Percentiles rank a stretch among this genome's conserved stretches.
phyloP scores from a whole-genome alignment of 2,329 filamentous ascomycete genomes.

The Aspergillus arachidicola region DNA sequence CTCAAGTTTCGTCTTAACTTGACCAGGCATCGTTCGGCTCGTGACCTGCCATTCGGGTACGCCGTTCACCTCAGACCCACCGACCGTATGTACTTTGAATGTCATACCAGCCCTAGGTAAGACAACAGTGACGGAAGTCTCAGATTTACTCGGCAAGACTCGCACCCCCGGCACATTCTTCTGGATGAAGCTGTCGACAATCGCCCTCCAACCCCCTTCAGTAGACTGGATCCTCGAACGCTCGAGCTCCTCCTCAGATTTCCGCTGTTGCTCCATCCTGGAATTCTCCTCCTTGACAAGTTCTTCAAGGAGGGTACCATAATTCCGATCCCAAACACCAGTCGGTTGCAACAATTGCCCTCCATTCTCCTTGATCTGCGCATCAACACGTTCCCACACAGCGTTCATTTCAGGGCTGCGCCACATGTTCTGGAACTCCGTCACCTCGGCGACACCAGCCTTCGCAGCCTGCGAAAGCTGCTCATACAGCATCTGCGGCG shows the following conservation, averaged over 20 bases:
- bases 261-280: constrained; percentile 28
- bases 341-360: constrained; percentile 41
- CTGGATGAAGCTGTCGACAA: constrained; percentile 36
- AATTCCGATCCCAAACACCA: constrained; percentile 46
- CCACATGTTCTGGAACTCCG: constrained; percentile 44
- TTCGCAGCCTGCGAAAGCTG: constrained; percentile 39
- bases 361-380: constrained; percentile 38
- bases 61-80: constrained; percentile 18
- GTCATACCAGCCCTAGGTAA: constrained; percentile 37
- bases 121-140: constrained; percentile 29
- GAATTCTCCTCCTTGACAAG: constrained; percentile 32
- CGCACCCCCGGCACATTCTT: constrained; percentile 33
- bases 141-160: constrained; percentile 26
- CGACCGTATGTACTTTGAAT: constrained; percentile 35
- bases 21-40: constrained; percentile 26
- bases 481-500: constrained; percentile 39
- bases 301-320: constrained; percentile 36
- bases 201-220: constrained; percentile 35
- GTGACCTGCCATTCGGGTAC: constrained; percentile 39
- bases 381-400: constrained; percentile 42
- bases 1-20: constrained; percentile 37
- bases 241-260: constrained; percentile 34
- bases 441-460: constrained; percentile 39
- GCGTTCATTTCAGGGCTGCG: constrained; percentile 41
- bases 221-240: constrained; percentile 28